Conservation (phyloP, 2,329 filamentous ascomycete genomes). For the Phyllosticta paracitricarpa region DNA sequence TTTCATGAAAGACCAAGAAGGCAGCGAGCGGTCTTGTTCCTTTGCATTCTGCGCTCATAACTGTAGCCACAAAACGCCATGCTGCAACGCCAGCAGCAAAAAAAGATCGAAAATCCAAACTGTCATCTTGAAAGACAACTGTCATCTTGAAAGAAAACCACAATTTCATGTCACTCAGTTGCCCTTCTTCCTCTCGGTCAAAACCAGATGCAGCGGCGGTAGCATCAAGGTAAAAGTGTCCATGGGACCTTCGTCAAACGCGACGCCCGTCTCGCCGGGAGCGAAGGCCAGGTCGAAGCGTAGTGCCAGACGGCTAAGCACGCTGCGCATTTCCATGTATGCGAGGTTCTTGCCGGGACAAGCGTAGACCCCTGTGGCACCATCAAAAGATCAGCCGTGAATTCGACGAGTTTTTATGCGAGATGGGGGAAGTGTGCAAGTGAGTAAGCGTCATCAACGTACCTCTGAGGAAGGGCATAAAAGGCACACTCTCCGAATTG, state of each 20-base stretch:
- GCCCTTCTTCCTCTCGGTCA: conserved; percentile 11
- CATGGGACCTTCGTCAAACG: conserved; percentile 10
- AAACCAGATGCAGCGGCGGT: conserved; percentile 19
- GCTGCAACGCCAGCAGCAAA: no score
- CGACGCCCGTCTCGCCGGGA: conserved; percentile 15
- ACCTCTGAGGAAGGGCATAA: conserved; percentile 7
- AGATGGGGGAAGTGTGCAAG: no score
- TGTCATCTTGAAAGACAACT: no score
- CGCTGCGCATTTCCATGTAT: conserved; percentile 14
- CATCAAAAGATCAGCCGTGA: no score
- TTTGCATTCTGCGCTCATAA: no score
- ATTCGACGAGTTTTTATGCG: no score
- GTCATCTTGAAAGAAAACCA: no score
- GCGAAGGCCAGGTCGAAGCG: conserved; percentile 18
- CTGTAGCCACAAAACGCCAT: no score
- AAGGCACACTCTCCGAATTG: neutral
- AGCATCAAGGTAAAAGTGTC: conserved; percentile 16
- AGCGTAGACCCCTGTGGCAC: neutral
- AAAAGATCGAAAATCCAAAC: no score
- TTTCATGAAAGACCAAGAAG: no score
- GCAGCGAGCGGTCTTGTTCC: no score
- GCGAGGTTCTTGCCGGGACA: conserved; percentile 16
- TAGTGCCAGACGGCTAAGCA: conserved; percentile 14
- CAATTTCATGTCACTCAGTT: no score
- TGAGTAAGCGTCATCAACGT: neutral